These are phyloP conservation scores for Pseudotulostoma volvatum DNA, from an alignment of 495 filamentous ascomycete species.

Conservation along the genomic window DNA sequence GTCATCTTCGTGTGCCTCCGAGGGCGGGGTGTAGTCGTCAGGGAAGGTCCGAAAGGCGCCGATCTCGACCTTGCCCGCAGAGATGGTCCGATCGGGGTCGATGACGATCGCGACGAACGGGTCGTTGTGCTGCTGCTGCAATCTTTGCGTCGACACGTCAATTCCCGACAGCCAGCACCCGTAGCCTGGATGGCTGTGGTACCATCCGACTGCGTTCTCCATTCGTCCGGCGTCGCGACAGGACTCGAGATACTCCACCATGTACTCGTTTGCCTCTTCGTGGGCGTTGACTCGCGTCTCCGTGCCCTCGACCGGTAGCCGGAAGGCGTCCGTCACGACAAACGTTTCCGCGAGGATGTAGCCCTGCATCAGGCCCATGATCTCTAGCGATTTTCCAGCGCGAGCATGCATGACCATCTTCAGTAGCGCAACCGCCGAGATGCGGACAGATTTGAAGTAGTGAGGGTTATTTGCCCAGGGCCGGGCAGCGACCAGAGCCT, in stretches of 20 bases:
- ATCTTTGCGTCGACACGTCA: slow-evolving; percentile 74
- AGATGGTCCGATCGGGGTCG: slow-evolving; percentile 92
- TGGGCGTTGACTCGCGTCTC: slow-evolving; percentile 96
- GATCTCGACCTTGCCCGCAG: slow-evolving; percentile 89
- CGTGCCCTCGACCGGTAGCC: slow-evolving; percentile 90
- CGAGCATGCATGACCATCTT: slow-evolving; percentile 99
- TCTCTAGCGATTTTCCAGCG: slow-evolving; percentile 75
- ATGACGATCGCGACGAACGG: slow-evolving; percentile 95
- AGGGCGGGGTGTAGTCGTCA: slow-evolving; percentile 46
- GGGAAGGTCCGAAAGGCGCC: slow-evolving; percentile 91
- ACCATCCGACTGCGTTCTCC: slow-evolving; percentile 96
- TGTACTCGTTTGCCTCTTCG: slow-evolving; percentile 91
- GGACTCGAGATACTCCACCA: slow-evolving; percentile 64
- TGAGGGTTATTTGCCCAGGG: slow-evolving; percentile 74
- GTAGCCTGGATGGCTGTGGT: slow-evolving; percentile 94
- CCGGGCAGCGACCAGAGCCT: slow-evolving; percentile 33
- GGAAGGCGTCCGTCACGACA: slow-evolving; percentile 87
- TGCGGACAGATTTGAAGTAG: slow-evolving; percentile 85
- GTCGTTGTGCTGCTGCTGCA: slow-evolving; percentile 82
- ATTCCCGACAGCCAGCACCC: slow-evolving; percentile 97
- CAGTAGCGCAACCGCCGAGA: slow-evolving; percentile 81
- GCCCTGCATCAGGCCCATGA: slow-evolving; percentile 99
- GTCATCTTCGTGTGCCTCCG: slow-evolving; percentile 29
- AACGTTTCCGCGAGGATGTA: slow-evolving; percentile 68
- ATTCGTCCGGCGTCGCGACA: slow-evolving; percentile 58